Percentiles rank a stretch among this genome's conserved stretches.
phyloP scores from a whole-genome alignment of 2,329 filamentous ascomycete genomes.

The Pseudocercospora fuligena region DNA sequence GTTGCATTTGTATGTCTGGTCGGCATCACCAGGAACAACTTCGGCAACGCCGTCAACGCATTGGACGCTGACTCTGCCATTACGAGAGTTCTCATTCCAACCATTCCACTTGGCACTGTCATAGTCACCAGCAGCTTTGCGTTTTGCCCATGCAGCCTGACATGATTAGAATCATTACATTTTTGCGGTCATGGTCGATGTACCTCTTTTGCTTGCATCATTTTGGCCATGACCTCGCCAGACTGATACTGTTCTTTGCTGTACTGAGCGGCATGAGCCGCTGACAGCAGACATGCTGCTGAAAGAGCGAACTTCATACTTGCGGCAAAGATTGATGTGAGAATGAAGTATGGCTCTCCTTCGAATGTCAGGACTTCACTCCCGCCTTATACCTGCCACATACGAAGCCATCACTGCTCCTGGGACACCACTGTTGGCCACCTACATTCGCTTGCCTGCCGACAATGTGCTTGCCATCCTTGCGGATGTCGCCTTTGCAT shows the following conservation, averaged over 20 bases:
- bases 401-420: neutral
- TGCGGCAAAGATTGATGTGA: neutral
- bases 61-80: constrained; percentile 17
- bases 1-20: constrained; percentile 56
- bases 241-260: constrained; percentile 27
- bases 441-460: neutral
- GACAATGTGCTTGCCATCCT: constrained; percentile 7
- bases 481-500: constrained; percentile 5
- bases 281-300: constrained; percentile 24
- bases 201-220: constrained; percentile 32
- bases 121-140: constrained; percentile 32
- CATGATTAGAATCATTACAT: neutral
- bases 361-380: neutral
- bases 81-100: constrained; percentile 20
- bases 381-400: constrained; percentile 12
- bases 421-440: constrained; percentile 1
- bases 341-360: neutral
- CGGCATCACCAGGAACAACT: constrained; percentile 51
- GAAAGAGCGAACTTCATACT: constrained; percentile 28
- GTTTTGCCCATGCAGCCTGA: constrained; percentile 30
- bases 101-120: constrained; percentile 29
- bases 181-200: neutral
- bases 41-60: constrained; percentile 53
- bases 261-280: constrained; percentile 26
- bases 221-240: constrained; percentile 28